Evolutionary conservation across 2,329 filamentous ascomycete species (phyloP).

Genomic region (Ceratocystis huliohia): DNA sequence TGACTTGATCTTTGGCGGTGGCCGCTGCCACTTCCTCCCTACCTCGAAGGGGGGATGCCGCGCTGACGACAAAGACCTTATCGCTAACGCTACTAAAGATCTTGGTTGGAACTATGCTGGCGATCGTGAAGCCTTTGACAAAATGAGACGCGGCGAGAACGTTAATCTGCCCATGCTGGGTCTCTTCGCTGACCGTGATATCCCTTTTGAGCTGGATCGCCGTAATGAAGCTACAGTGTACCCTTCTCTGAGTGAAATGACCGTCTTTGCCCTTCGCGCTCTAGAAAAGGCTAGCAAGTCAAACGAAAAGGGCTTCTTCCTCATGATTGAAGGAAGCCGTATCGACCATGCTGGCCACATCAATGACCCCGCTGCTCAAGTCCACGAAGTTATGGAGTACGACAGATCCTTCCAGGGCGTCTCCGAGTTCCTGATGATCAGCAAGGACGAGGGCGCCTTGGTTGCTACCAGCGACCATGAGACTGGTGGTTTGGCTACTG

Average conservation of each 20-base stretch:
- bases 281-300: conserved; percentile 70
- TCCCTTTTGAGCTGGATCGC: conserved; percentile 90
- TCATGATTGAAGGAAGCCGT: conserved; percentile 94
- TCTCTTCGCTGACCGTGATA: conserved; percentile 67
- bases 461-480: conserved; percentile 93
- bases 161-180: conserved; percentile 73
- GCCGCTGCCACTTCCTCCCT: conserved; percentile 81
- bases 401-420: conserved; percentile 76
- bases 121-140: conserved; percentile 61
- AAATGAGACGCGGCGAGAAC: conserved; percentile 51
- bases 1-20: conserved; percentile 86
- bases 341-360: conserved; percentile 90
- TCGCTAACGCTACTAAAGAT: conserved; percentile 58
- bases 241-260: conserved; percentile 85
- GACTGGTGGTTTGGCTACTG: conserved; percentile 76
- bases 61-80: conserved; percentile 61
- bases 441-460: conserved; percentile 61
- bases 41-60: conserved; percentile 76
- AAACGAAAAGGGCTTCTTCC: conserved; percentile 86
- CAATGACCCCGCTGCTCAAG: conserved; percentile 73
- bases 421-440: conserved; percentile 68
- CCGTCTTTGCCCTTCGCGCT: conserved; percentile 63
- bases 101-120: conserved; percentile 69
- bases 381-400: conserved; percentile 88
- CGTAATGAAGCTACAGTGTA: conserved; percentile 65